Base-by-base conservation (phyloP, 1,284 basidiomycete species). In the Ustilago sp. region DNA sequence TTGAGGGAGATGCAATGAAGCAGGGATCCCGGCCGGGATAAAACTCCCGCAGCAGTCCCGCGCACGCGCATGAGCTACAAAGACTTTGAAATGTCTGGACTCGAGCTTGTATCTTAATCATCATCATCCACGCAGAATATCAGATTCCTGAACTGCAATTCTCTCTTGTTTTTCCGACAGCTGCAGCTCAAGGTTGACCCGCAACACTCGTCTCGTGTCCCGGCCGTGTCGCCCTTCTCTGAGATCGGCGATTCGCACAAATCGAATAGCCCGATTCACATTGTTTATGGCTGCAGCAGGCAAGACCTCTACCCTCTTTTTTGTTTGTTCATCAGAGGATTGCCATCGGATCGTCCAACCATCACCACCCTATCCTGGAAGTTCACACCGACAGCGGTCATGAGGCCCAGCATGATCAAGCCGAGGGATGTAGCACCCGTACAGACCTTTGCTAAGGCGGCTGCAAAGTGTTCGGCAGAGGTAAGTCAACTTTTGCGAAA, bases 371-470 rank as follows among this genome's bases (percentile, higher is more conserved):
- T 45, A n/a, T 38, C 32, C 19, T 34, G 8, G 15, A 28, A 28
- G 23, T 28, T 52, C 28, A 34, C 28, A 36, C 39, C 31, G 19
- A 12, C n/a, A 34, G 31, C 52, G 55, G 35, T 55, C 68, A 77
- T 72, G 74, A 53, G 74, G 52, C 65, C 74, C 7, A 51, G 59
- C 35, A 41, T 39, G 41, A 63, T 77, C 55, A 77, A 60, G 61
- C 66, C 73, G 41, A 68, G 71, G 63, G 77, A 80, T 61, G 55
- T 80, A 36, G 68, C 75, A 12, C 77, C 77, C 39, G 68, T 80
- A 35, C 68, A 74, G 60, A 77, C 74, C 36, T 68, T 80, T 63
- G 77, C 67, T 48, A 74, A 67, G n/a, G 70, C 71, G 1, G 77
- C 73, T 5, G 74, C 71, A 41, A 64, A 68, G 41, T 80, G 77